Evolutionary conservation across 148 eudicot genomes (phyloP).

Genomic region (Fallopia convolvulus): DNA sequence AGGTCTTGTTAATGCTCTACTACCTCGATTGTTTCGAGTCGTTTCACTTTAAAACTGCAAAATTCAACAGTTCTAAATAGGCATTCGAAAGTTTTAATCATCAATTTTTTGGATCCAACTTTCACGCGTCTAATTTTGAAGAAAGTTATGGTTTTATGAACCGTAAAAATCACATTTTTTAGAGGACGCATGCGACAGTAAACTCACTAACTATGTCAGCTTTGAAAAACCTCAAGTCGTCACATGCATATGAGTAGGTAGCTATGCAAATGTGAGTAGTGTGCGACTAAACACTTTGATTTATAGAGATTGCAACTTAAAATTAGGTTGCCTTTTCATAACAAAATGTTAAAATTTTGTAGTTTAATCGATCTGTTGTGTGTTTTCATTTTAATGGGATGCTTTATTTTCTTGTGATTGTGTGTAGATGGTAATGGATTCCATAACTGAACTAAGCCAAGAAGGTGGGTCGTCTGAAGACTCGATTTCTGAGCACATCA

Average conservation of each 20-base stretch:
- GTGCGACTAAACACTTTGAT: background rate
- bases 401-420: background rate
- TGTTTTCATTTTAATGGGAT: background rate
- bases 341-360: background rate
- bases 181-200: background rate
- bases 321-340: background rate
- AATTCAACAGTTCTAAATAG: background rate
- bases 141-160: background rate
- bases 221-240: background rate
- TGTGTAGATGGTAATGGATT: conserved; percentile 52
- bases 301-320: background rate
- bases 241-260: background rate
- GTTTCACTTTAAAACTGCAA: background rate
- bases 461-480: conserved; percentile 47
- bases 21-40: background rate
- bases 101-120: background rate
- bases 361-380: background rate
- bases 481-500: conserved; percentile 41
- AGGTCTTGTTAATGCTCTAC: background rate
- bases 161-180: background rate
- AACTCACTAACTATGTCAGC: background rate
- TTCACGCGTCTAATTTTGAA: background rate
- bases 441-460: conserved; percentile 37
- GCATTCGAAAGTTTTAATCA: background rate
- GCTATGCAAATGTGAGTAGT: background rate